These are phyloP conservation scores for Cutaneotrichosporon dermatis DNA, from an alignment of 1,284 basidiomycete genomes.

Conservation along the genomic window DNA sequence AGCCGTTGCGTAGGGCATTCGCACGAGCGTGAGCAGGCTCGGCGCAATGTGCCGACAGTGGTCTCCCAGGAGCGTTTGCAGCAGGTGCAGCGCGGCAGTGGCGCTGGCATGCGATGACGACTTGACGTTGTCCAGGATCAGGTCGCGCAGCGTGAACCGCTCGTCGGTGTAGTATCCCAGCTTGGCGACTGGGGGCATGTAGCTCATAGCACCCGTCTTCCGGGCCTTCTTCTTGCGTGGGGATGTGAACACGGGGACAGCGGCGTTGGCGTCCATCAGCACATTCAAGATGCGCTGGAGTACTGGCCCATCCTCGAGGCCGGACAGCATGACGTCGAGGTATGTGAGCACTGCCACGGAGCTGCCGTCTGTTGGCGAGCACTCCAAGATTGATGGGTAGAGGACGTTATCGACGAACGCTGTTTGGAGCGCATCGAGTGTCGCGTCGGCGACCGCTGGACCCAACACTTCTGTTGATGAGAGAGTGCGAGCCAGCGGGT, in stretches of 20 bases:
- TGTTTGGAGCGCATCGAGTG: constrained; percentile 74
- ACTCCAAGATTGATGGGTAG: constrained; percentile 89
- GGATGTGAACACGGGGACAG: constrained; percentile 9
- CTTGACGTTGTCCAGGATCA: constrained; percentile 70
- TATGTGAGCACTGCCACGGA: constrained; percentile 97
- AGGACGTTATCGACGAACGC: constrained; percentile 89
- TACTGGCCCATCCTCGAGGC: constrained; percentile 60
- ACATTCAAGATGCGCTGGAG: constrained; percentile 29
- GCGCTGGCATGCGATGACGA: constrained; percentile 62
- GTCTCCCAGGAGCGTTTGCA: constrained; percentile 66
- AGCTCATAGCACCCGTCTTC: constrained; percentile 29
- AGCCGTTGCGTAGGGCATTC: constrained; percentile 58
- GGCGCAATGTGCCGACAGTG: constrained; percentile 66
- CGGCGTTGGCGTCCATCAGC: constrained; percentile 33
- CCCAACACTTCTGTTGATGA: constrained; percentile 54
- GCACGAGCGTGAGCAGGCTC: constrained; percentile 63
- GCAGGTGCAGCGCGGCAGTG: constrained; percentile 70
- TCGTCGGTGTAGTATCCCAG: constrained; percentile 66
- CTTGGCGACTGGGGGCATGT: constrained; percentile 22
- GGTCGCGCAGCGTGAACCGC: constrained; percentile 83
- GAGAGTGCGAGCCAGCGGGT: constrained; percentile 16
- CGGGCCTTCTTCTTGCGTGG: constrained; percentile 13
- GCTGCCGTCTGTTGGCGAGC: constrained; percentile 85
- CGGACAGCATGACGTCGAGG: constrained; percentile 78
- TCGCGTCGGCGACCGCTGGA: constrained; percentile 70